Percentiles rank a stretch among this genome's conserved stretches.
phyloP scores from a whole-genome alignment of 2,329 filamentous ascomycete species.

The Harringtonia aguacate region DNA sequence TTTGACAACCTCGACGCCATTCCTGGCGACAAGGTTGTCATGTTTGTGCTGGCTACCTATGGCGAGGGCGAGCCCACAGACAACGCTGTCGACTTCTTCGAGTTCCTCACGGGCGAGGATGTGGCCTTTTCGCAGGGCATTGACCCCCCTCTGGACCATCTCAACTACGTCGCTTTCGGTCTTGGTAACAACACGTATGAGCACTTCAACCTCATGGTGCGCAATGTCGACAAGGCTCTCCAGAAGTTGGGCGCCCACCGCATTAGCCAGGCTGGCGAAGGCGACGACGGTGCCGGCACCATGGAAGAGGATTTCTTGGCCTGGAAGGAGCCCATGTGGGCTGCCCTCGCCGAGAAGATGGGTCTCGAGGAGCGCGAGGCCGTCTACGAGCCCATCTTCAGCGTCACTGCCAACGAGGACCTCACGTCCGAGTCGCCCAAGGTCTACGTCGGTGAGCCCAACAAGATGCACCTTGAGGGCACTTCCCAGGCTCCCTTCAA shows the following conservation, averaged over 20 bases:
- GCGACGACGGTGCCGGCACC: slow-evolving; percentile 93
- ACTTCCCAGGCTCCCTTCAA: slow-evolving; percentile 82
- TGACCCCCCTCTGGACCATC: slow-evolving; percentile 65
- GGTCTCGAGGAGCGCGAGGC: slow-evolving; percentile 88
- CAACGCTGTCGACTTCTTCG: slow-evolving; percentile 98
- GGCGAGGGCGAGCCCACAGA: slow-evolving; percentile 98
- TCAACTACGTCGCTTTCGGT: slow-evolving; percentile 92
- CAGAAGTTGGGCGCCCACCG: slow-evolving; percentile 72
- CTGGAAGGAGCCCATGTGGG: slow-evolving; percentile 99
- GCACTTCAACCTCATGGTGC: slow-evolving; percentile 98
- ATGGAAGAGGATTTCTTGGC: slow-evolving; percentile 99
- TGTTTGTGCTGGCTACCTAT: slow-evolving; percentile 96
- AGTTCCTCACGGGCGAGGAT: slow-evolving; percentile 81
- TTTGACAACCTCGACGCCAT: slow-evolving; percentile 87
- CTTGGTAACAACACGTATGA: slow-evolving; percentile 99
- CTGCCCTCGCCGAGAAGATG: slow-evolving; percentile 71
- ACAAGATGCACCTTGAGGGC: slow-evolving; percentile 89
- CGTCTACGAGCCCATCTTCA: slow-evolving; percentile 88
- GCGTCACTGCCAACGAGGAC: slow-evolving; percentile 64
- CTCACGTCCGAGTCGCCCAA: slow-evolving; percentile 63
- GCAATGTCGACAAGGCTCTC: slow-evolving; percentile 74
- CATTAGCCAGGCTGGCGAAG: slow-evolving; percentile 84
- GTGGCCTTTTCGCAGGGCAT: slow-evolving; percentile 65
- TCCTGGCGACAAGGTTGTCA: slow-evolving; percentile 79
- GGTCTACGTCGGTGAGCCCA: slow-evolving; percentile 92